phyloP scores from a whole-genome alignment of 2,329 filamentous ascomycete species.

The Colletotrichum euphorbiae region DNA sequence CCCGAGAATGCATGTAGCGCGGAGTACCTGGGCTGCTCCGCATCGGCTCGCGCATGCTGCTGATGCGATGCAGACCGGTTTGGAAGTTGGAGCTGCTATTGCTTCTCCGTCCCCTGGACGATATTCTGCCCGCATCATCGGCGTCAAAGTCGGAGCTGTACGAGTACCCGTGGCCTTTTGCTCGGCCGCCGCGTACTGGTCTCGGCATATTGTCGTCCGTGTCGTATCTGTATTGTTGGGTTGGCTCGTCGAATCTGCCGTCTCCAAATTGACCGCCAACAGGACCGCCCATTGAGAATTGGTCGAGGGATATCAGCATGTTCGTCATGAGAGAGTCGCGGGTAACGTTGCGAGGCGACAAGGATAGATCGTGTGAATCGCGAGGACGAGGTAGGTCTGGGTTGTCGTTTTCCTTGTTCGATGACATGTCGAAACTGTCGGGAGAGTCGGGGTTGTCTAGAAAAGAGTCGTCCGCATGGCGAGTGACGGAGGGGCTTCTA shows the following conservation, averaged over 20 bases:
- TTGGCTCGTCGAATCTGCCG: conserved; percentile 32
- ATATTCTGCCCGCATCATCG: conserved; percentile 66
- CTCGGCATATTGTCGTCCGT: conserved; percentile 34
- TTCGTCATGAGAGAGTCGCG: conserved; percentile 95
- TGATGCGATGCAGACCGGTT: conserved; percentile 68
- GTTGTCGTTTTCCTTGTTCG: conserved; percentile 47
- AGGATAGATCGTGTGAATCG: conserved; percentile 88
- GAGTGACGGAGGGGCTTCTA: conserved; percentile 43
- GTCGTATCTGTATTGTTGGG: conserved; percentile 37
- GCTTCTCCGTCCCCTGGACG: conserved; percentile 76
- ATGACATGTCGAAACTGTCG: conserved; percentile 47
- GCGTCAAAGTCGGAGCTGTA: conserved; percentile 72
- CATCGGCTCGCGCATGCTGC: conserved; percentile 68
- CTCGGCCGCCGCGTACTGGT: conserved; percentile 39
- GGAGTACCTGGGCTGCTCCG: conserved; percentile 54
- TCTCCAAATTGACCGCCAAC: conserved; percentile 15
- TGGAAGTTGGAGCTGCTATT: conserved; percentile 83
- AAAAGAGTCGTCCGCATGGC: conserved; percentile 50
- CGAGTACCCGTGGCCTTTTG: conserved; percentile 55
- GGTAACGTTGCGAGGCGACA: conserved; percentile 80
- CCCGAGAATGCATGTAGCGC: conserved; percentile 63
- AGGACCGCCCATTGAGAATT: conserved; percentile 69
- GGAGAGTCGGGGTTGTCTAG: conserved; percentile 55
- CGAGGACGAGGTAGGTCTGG: conserved; percentile 49
- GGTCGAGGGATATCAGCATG: conserved; percentile 93